These are phyloP conservation scores for Baudoinia panamericana DNA, from an alignment of 495 filamentous ascomycete species.

Conservation along the genomic window DNA sequence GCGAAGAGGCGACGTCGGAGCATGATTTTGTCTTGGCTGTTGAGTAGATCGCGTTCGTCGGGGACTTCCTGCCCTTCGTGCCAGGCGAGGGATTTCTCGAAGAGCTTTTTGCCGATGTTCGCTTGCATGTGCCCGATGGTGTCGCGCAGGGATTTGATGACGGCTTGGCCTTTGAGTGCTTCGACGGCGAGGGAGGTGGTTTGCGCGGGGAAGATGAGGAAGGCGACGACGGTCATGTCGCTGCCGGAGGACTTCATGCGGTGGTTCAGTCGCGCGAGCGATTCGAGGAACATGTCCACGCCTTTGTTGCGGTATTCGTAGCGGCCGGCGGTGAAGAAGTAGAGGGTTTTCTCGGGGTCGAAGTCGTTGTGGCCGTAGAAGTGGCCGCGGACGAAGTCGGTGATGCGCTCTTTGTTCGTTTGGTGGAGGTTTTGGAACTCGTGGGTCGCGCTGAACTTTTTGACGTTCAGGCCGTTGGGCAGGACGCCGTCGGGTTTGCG, in stretches of 20 bases:
- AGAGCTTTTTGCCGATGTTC: conserved; percentile 82
- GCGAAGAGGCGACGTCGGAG: conserved; percentile 83
- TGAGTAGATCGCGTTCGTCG: conserved; percentile 89
- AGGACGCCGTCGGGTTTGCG: conserved; percentile 93
- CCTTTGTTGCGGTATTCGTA: conserved; percentile 98
- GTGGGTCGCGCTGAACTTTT: conserved; percentile 96
- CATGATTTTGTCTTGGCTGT: conserved; percentile 82
- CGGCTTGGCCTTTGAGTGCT: conserved; percentile 88
- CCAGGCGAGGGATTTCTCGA: conserved; percentile 85
- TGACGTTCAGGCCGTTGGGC: conserved; percentile 94
- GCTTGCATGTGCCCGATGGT: conserved; percentile 82
- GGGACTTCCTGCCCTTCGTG: conserved; percentile 85
- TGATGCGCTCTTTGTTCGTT: conserved; percentile 90
- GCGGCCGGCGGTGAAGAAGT: conserved; percentile 90
- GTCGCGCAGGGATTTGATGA: conserved; percentile 89
- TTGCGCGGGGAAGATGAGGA: conserved; percentile 97
- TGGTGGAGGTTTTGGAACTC: conserved; percentile 98
- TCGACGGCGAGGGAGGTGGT: conserved; percentile 94
- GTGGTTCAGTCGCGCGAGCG: conserved; percentile 86
- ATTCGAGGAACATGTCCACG: conserved; percentile 98
- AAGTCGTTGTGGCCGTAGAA: conserved; percentile 99
- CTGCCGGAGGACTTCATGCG: conserved; percentile 71
- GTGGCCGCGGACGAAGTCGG: conserved; percentile 94
- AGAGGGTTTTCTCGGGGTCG: conserved; percentile 91
- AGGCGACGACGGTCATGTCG: conserved; percentile 93